Evolutionary conservation across 1,284 basidiomycete species (phyloP), one percentile per base, ranked within the genome.

Genomic region (Phenoliferia sp.): DNA sequence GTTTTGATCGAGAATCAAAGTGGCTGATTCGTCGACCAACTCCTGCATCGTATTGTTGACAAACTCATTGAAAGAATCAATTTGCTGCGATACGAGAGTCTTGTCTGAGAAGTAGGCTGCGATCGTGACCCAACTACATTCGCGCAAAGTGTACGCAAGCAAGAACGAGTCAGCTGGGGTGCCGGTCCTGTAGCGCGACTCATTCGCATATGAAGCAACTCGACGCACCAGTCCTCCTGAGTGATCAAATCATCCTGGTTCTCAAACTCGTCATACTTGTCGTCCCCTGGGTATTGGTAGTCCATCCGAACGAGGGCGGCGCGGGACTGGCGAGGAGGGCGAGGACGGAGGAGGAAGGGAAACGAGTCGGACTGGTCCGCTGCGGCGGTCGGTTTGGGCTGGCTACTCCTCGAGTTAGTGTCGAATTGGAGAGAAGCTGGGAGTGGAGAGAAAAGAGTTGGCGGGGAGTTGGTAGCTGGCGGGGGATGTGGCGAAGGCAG

Each of bases 41-140:
- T 99, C 95, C 81, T 99, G 95, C 90, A 99, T 97, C n/a, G 94
- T 98, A 77, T 97, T 98, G 79, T 95, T 92, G 60, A 99, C 92
- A 77, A 99, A 99, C 81, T 99, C 96, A 80, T 99, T 94, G 82
- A 96, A 99, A 34, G 92, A 95, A 82, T 96, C 94, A 65, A 99
- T 86, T 80, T 99, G 95, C 80, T 99, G 96, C 64, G 93, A 87
- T 66, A 99, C 96, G 68, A 99, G 88, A 81, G 95, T 95, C 80
- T 96, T 97, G 79, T 94, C 90, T 70, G 92, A 89, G 79, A 99
- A 99, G 83, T 97, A 99, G 76, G 91, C 88, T 69, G 91, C 90
- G 77, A 99, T 98, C 76, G 96, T 87, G 56, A 89, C 89, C 94
- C 94, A 97, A 78, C 92, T 93, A 39, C 28, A 15, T 56, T 19